Evolutionary conservation across 2,329 filamentous ascomycete genomes (phyloP), one percentile per base, ranked within the genome.

Genomic region (Neofusicoccum ribis): DNA sequence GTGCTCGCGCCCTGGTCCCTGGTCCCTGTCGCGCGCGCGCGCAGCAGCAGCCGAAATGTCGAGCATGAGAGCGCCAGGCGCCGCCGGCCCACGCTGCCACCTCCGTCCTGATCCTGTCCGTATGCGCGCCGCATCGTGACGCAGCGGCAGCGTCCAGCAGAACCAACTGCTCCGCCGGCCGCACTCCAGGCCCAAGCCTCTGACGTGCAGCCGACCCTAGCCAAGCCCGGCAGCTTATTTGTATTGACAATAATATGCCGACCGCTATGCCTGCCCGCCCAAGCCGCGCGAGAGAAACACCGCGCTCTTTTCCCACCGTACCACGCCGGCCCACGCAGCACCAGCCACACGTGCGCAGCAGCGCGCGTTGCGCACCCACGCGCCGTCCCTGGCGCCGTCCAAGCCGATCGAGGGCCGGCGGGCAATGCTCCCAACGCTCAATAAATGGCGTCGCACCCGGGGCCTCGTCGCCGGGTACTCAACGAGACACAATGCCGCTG

Each of bases 211-310:
- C 46, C 58, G 58, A 46, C 39, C 37, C 58, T 50, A 27, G 43
- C n/a, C 46, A 20, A 20, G 31, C 27, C 20, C 60, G 60, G 47
- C 46, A 62, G 59, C 52, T 56, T 41, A 27, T 46, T 43, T 63
- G 44, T 63, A 63, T 63, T 63, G 61, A 54, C 61, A 63, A 63
- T 63, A 63, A 63, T 54, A 34, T 54, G 47, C 61, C 47, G 49
- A 52, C 46, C n/a, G 34, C 36, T 27, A 46, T 50, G 60, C 44
- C 58, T 50, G 44, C 46, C n/a, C 34, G 17, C 37, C 52, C 43
- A 56, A 11, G 39, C 54, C 39, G 23, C 23, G 23, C 23, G 23
- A 23, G 23, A 23, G 54, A 59, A 44, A 46, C 56, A 27, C 34
- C 6, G 31, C 50, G n/a, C 43, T 8, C n/a, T 17, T 17, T 44